phyloP scores from a whole-genome alignment of 257 asterid genomes.

The Henckelia pumila region DNA sequence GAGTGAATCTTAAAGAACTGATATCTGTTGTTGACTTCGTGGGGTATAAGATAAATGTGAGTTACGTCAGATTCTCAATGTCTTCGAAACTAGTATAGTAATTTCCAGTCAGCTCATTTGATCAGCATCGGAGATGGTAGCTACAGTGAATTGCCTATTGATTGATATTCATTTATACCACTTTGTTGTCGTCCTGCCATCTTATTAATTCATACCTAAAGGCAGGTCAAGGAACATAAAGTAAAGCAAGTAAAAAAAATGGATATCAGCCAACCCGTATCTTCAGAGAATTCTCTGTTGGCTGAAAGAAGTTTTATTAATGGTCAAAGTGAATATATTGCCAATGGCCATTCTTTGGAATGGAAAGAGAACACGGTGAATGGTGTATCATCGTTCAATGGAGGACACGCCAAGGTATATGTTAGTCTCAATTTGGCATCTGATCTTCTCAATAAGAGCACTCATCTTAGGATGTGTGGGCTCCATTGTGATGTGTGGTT shows the following conservation, averaged over 20 bases:
- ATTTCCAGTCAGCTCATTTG: constrained; percentile 14
- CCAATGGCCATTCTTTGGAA: constrained; percentile 48
- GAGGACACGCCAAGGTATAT: constrained; percentile 45
- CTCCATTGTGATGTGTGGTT: constrained; percentile 19
- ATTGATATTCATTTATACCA: constrained; percentile 7
- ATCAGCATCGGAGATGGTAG: constrained; percentile 4
- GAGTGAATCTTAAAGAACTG: not conserved
- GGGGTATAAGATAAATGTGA: constrained; percentile 7
- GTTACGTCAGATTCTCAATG: constrained; percentile 4
- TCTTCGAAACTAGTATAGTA: constrained; percentile 3
- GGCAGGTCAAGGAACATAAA: constrained; percentile 74
- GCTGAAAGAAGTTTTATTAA: constrained; percentile 53
- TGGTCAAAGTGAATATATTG: constrained; percentile 39
- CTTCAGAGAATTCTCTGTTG: constrained; percentile 71
- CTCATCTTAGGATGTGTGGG: constrained; percentile 1
- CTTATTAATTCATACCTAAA: constrained; percentile 33
- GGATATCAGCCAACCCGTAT: constrained; percentile 41
- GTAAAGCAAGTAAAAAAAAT: constrained; percentile 50
- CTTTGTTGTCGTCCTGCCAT: constrained; percentile 9
- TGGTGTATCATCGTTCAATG: constrained; percentile 31
- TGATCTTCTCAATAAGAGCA: constrained; percentile 19
- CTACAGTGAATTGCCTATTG: not conserved
- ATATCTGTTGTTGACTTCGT: not conserved
- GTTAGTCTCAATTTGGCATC: constrained; percentile 20
- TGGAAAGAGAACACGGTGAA: constrained; percentile 40